phyloP scores from a whole-genome alignment of 2,329 filamentous ascomycete genomes.

The Laburnicola sp. region DNA sequence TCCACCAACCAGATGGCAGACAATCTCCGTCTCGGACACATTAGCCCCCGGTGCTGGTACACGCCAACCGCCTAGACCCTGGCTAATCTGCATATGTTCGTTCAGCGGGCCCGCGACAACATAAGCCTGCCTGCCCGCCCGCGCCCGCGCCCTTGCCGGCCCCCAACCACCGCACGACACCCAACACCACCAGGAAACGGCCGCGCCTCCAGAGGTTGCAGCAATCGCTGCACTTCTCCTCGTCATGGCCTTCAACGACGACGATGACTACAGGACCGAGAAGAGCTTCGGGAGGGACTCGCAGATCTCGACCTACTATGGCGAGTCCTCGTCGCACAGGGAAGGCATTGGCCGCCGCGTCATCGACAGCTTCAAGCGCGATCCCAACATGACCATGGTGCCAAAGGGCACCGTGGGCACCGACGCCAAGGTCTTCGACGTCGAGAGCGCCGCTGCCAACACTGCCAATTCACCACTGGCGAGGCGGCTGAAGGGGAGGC shows the following conservation, averaged over 20 bases:
- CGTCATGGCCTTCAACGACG: slow-evolving; percentile 39
- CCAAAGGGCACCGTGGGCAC: slow-evolving; percentile 53
- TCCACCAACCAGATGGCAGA: too few species aligned
- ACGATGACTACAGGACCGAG: slow-evolving; percentile 44
- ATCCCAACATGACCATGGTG: slow-evolving; percentile 50
- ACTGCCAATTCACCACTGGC: slow-evolving; percentile 76
- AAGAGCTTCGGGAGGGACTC: slow-evolving; percentile 45
- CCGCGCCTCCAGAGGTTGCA: slow-evolving; percentile 25
- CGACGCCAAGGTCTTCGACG: slow-evolving; percentile 61
- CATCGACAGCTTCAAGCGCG: slow-evolving; percentile 46
- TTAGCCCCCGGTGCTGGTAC: too few species aligned
- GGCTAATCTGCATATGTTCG: slow-evolving; percentile 10
- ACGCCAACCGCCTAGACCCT: slow-evolving; percentile 14
- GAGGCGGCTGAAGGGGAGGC: slow-evolving; percentile 58
- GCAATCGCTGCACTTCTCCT: slow-evolving; percentile 22
- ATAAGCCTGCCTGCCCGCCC: slow-evolving; percentile 9
- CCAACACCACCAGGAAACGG: slow-evolving; percentile 13
- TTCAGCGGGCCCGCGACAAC: too few species aligned
- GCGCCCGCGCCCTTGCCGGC: slow-evolving; percentile 9
- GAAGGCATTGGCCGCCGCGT: slow-evolving; percentile 48
- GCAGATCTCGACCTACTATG: slow-evolving; percentile 44
- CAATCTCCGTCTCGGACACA: too few species aligned
- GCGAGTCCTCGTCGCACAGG: slow-evolving; percentile 40
- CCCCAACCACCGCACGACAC: slow-evolving; percentile 5
- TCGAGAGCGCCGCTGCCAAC: slow-evolving; percentile 62